Evolutionary conservation across 805 yeast species (phyloP).

Genomic region (Brettanomyces custersianus): DNA sequence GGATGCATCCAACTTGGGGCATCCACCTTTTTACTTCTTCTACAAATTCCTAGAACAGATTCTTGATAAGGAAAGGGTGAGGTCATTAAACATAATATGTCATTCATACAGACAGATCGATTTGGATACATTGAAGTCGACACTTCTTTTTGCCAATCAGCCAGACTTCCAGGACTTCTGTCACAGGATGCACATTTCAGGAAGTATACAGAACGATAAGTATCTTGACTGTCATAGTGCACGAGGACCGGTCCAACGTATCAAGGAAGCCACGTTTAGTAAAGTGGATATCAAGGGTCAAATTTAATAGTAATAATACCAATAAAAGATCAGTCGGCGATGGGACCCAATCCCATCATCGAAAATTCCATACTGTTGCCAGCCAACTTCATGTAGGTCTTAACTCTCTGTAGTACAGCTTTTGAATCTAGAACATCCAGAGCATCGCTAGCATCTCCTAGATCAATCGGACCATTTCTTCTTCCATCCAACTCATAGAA

Average conservation of each 20-base stretch:
- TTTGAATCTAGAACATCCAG: conserved; percentile 46
- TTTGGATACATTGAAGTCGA: conserved; percentile 11
- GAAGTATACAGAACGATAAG: conserved; percentile 17
- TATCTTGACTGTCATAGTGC: conserved; percentile 21
- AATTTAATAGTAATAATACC: conserved; percentile 25
- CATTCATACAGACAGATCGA: conserved; percentile 45
- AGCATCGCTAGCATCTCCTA: conserved; percentile 30
- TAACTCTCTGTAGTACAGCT: conserved; percentile 44
- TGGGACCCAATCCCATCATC: conserved; percentile 65
- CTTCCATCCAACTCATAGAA: conserved; percentile 88
- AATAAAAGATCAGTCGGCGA: conserved; percentile 26
- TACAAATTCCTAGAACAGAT: conserved; percentile 39
- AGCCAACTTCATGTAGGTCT: conserved; percentile 56
- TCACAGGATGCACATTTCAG: conserved; percentile 27
- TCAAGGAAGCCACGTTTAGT: conserved; percentile 30
- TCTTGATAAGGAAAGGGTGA: conserved; percentile 47
- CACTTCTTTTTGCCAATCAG: conserved; percentile 22
- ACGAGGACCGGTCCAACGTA: too few species aligned
- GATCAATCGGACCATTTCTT: conserved; percentile 60
- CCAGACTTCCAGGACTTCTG: conserved; percentile 36
- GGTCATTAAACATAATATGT: conserved; percentile 46
- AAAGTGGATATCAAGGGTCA: conserved; percentile 91
- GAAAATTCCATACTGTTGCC: conserved; percentile 61
- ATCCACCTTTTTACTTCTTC: conserved; percentile 18
- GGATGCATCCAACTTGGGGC: conserved; percentile 13